phyloP scores from a whole-genome alignment of 2,329 filamentous ascomycete genomes.

The Colletotrichum euphorbiae region DNA sequence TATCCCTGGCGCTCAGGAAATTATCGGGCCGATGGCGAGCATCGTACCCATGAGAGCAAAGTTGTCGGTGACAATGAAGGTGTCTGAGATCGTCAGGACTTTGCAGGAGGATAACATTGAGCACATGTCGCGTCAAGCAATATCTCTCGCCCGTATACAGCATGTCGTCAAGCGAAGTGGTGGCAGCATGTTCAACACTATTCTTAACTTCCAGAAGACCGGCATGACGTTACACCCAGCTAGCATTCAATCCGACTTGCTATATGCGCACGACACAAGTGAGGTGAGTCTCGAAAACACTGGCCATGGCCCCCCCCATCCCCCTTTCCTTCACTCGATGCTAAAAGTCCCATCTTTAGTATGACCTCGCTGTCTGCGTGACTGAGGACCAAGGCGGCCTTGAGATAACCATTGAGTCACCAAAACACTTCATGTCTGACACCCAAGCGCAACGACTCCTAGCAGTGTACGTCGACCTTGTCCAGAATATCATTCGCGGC shows the following conservation, averaged over 20 bases:
- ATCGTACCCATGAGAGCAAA: slow-evolving; percentile 67
- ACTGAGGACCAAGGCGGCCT: slow-evolving; percentile 4
- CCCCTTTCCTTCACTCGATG: background rate
- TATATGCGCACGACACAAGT: slow-evolving; percentile 18
- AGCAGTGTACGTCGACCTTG: background rate
- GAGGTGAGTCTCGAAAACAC: slow-evolving; percentile 9
- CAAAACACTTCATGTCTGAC: slow-evolving; percentile 22
- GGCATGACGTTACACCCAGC: too few relatives aligned
- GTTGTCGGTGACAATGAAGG: background rate
- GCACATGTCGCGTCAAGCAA: background rate
- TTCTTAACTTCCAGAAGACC: slow-evolving; percentile 28
- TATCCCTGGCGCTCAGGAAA: slow-evolving; percentile 60
- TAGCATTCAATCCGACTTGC: background rate
- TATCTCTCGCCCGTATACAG: slow-evolving; percentile 20
- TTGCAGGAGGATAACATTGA: slow-evolving; percentile 19
- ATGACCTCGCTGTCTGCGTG: slow-evolving; percentile 20
- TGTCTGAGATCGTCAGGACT: background rate
- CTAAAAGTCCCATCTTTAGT: background rate
- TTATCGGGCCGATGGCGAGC: slow-evolving; percentile 70
- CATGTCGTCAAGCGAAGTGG: slow-evolving; percentile 2
- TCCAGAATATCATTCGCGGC: background rate
- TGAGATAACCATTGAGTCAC: slow-evolving; percentile 12
- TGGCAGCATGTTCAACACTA: slow-evolving; percentile 19
- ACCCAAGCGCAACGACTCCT: slow-evolving; percentile 14
- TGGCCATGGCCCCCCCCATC: too few relatives aligned